Percentiles rank a stretch among this genome's conserved stretches.
phyloP scores from a whole-genome alignment of 176 grass and related monocot species.

The Eleusine coracana region DNA sequence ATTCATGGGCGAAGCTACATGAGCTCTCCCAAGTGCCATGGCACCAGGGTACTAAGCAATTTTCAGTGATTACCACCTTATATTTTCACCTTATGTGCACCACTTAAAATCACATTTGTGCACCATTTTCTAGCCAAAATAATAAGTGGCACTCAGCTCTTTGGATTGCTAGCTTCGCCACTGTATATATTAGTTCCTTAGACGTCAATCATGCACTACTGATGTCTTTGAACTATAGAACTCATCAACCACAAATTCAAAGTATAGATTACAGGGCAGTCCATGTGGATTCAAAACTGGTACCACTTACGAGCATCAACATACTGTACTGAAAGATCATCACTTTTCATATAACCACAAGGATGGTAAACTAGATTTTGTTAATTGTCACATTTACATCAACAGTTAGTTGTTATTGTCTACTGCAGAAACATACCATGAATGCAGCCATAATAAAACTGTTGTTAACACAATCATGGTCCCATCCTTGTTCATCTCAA shows the following conservation, averaged over 20 bases:
- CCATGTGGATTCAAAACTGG: constrained; percentile 5
- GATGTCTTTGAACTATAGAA: background rate
- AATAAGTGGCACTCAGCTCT: too few relatives aligned
- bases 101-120: too few relatives aligned
- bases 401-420: background rate
- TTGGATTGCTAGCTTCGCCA: too few relatives aligned
- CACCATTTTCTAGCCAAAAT: too few relatives aligned
- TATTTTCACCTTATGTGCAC: too few relatives aligned
- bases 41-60: too few relatives aligned
- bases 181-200: background rate
- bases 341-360: constrained; percentile 4
- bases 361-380: constrained; percentile 16
- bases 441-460: constrained; percentile 26
- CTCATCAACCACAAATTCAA: constrained; percentile 18
- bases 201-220: constrained; percentile 5
- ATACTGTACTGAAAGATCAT: background rate
- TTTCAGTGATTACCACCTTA: too few relatives aligned
- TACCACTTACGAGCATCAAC: background rate
- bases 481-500: background rate
- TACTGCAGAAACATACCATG: constrained; percentile 1
- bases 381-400: background rate
- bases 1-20: too few relatives aligned
- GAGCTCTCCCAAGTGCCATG: too few relatives aligned
- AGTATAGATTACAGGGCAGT: constrained; percentile 18
- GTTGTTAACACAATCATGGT: constrained; percentile 26